Conservation (phyloP, 495 filamentous ascomycete species). For the Stereocaulon alpinum region DNA sequence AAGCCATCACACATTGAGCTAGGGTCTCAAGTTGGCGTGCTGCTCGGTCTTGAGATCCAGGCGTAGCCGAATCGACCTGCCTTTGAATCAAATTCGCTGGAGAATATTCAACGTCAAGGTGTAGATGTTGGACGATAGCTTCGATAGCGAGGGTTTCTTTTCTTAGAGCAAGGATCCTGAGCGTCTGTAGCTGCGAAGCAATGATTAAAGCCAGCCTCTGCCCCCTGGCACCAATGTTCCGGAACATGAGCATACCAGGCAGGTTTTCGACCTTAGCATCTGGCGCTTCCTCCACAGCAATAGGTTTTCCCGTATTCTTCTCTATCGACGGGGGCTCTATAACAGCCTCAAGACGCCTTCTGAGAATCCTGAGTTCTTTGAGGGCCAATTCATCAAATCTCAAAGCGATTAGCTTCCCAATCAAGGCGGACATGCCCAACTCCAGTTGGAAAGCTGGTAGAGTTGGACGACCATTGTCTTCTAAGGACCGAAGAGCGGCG, state of each 20-base stretch:
- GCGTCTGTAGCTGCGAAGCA: conserved; percentile 41
- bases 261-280: conserved; percentile 33
- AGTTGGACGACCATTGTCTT: conserved; percentile 33
- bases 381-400: conserved; percentile 65
- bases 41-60: conserved; percentile 45
- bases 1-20: conserved; percentile 45
- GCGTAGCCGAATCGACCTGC: conserved; percentile 35
- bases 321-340: not conserved
- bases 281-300: conserved; percentile 24
- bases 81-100: conserved; percentile 52
- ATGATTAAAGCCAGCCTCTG: conserved; percentile 37
- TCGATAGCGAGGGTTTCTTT: conserved; percentile 43
- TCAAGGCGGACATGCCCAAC: conserved; percentile 67
- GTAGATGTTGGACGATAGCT: conserved; percentile 35
- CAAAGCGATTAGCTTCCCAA: conserved; percentile 60
- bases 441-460: conserved; percentile 67
- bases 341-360: conserved; percentile 44
- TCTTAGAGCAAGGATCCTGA: conserved; percentile 39
- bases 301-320: not conserved
- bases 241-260: conserved; percentile 55
- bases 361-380: conserved; percentile 64
- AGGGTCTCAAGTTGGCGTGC: conserved; percentile 60
- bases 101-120: conserved; percentile 44
- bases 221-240: conserved; percentile 29
- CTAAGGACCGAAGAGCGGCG: conserved; percentile 52